These are phyloP conservation scores for Microsporum ferrugineum DNA, from an alignment of 2,329 filamentous ascomycete genomes.

Conservation along the genomic window DNA sequence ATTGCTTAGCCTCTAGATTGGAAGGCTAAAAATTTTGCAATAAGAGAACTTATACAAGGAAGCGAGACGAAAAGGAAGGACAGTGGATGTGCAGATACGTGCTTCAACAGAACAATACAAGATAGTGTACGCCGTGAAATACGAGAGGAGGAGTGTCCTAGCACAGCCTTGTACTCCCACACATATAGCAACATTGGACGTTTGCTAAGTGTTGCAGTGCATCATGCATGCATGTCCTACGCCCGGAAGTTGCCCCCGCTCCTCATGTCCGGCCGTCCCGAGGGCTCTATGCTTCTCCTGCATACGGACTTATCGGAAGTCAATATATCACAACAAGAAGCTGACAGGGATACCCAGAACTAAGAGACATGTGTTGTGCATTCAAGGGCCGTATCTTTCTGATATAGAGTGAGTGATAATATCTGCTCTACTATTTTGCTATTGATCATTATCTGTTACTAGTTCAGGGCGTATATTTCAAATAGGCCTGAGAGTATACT, in stretches of 20 bases:
- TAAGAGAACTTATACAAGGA: too few species aligned
- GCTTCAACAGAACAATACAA: too few species aligned
- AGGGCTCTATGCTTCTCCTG: not conserved
- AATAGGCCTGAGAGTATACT: not conserved
- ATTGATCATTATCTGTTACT: not conserved
- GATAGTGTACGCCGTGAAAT: too few species aligned
- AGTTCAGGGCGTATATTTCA: not conserved
- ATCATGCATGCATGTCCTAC: conserved; percentile 1
- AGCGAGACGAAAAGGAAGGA: too few species aligned
- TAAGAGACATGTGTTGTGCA: not conserved
- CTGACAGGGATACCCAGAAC: not conserved
- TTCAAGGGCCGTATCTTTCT: not conserved
- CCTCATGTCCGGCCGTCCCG: not conserved
- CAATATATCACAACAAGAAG: not conserved
- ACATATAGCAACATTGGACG: not conserved
- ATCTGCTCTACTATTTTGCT: not conserved
- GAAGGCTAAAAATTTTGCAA: too few species aligned
- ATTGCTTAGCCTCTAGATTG: too few species aligned
- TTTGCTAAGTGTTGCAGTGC: not conserved
- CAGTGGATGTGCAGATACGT: too few species aligned
- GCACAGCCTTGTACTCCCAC: not conserved
- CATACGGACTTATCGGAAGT: not conserved
- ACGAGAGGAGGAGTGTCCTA: not conserved
- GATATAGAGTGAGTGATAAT: not conserved
- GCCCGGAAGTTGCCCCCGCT: not conserved